A percentile compares a stretch with the other conserved stretches of the same genome.
Evolutionary conservation across 345 rosid species (phyloP).

Genomic region (Pistacia vera): DNA sequence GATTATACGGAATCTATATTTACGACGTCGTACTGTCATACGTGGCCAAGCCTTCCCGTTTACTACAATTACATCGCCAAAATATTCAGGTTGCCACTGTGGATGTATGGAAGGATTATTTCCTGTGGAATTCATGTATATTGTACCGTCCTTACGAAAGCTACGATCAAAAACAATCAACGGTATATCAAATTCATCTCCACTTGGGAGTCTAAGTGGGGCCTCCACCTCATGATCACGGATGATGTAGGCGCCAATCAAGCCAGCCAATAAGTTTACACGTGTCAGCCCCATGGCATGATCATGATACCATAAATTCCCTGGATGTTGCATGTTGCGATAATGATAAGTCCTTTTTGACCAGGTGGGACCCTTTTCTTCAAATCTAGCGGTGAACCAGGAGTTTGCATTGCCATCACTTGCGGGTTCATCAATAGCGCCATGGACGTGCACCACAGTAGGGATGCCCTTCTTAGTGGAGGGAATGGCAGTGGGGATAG

Average conservation of each 20-base stretch:
- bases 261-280: constrained; percentile 83
- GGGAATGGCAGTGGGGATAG: constrained; percentile 70
- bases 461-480: constrained; percentile 57
- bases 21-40: constrained; percentile 69
- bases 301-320: constrained; percentile 94
- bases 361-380: constrained; percentile 67
- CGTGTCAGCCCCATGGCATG: constrained; percentile 91
- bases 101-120: constrained; percentile 88
- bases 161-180: constrained; percentile 78
- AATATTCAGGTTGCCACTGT: constrained; percentile 97
- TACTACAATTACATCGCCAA: constrained; percentile 76
- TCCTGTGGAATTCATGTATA: constrained; percentile 88
- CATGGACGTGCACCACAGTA: constrained; percentile 96
- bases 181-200: constrained; percentile 60
- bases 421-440: constrained; percentile 67
- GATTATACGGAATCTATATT: constrained; percentile 76
- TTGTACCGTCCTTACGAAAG: constrained; percentile 63
- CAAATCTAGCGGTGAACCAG: constrained; percentile 82
- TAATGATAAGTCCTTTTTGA: constrained; percentile 54
- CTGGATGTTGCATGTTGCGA: constrained; percentile 75
- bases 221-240: constrained; percentile 57
- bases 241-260: constrained; percentile 74
- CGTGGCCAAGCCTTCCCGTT: constrained; percentile 96
- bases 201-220: constrained; percentile 58
- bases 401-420: constrained; percentile 80